Conservation (phyloP, 2,329 filamentous ascomycete species). For the Aspergillus jensenii region DNA sequence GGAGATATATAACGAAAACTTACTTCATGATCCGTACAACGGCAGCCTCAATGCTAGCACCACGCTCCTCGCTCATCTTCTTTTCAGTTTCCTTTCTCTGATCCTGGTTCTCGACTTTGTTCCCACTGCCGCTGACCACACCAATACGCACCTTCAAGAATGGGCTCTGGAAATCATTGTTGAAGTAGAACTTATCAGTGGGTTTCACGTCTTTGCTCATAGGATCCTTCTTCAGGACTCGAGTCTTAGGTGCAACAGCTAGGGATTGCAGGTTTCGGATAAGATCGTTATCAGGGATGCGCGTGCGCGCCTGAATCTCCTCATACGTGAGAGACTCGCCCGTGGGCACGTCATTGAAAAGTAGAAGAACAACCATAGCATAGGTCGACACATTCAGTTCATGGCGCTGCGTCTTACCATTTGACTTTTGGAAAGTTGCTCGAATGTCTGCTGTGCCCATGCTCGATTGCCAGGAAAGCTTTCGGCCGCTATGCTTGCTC, state of each 20-base stretch:
- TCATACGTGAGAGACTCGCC: slow-evolving; percentile 60
- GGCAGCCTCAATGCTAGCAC: slow-evolving; percentile 52
- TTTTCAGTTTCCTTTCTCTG: slow-evolving; percentile 55
- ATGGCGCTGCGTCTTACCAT: slow-evolving; percentile 73
- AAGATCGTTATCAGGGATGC: slow-evolving; percentile 73
- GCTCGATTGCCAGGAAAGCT: slow-evolving; percentile 76
- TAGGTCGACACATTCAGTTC: slow-evolving; percentile 92
- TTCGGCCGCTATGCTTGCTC: slow-evolving; percentile 80
- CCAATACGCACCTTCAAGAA: slow-evolving; percentile 87
- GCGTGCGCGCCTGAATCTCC: slow-evolving; percentile 79
- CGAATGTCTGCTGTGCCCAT: slow-evolving; percentile 85
- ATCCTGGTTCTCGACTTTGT: slow-evolving; percentile 75
- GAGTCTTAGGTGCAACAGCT: slow-evolving; percentile 78
- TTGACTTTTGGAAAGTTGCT: slow-evolving; percentile 70
- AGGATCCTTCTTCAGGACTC: slow-evolving; percentile 77
- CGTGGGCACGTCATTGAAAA: slow-evolving; percentile 76
- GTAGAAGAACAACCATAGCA: slow-evolving; percentile 81
- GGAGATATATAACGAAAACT: slow-evolving; percentile 10
- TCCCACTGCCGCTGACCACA: slow-evolving; percentile 71
- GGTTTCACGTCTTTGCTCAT: slow-evolving; percentile 73
- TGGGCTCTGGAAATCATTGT: slow-evolving; percentile 76
- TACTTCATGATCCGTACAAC: slow-evolving; percentile 57
- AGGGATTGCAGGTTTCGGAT: slow-evolving; percentile 77
- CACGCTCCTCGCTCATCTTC: slow-evolving; percentile 51
- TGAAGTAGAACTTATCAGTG: slow-evolving; percentile 79